Evolutionary conservation across 441 rosid species (phyloP), one percentile per base, ranked within the genome.

Genomic region (Bruguiera hainesii): DNA sequence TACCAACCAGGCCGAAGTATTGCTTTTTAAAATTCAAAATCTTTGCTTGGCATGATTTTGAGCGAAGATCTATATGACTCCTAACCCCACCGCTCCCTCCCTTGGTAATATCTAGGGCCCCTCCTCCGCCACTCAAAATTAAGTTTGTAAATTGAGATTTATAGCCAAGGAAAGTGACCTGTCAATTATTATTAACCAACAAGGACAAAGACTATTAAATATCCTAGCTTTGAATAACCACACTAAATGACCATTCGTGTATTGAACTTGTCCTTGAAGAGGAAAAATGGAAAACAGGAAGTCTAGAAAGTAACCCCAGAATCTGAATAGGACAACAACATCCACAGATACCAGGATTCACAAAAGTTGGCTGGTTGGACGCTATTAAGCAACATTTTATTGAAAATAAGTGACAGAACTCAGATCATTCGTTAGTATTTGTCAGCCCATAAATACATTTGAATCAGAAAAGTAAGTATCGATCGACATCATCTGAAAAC

Each of bases 11-110:
- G 31, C 61, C 23, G 23, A 55, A 56, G 31, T 6, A 56, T 46
- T 60, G 63, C 50, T 60, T 66, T 49, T 31, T 30, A 51, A 39
- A 31, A 55, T 61, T 63, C 56, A 28, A 60, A 69, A 26, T 52
- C 53, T 6, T 46, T 28, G 20, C 20, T 67, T 19, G 48, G 52
- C n/a, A 66, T 3, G 51, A 64, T 51, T 20, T 61, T 57, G 55
- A 64, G 51, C 8, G 19, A 52, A 35, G 52, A 50, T 50, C 64
- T 64, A 50, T 13, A 21, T 11, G 23, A 35, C 21, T 26, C 20
- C 31, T 60, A 53, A 20, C 52, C 60, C 64, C 50, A 67, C 72
- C 72, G 33, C 21, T 49, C 42, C 51, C 21, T 59, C 23, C 66
- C 55, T 49, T 49, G 30, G 28, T 53, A 25, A 53, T 23, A 8